Evolutionary conservation across 2,329 filamentous ascomycete genomes (phyloP).

Genomic region (Ophiostoma piceae): DNA sequence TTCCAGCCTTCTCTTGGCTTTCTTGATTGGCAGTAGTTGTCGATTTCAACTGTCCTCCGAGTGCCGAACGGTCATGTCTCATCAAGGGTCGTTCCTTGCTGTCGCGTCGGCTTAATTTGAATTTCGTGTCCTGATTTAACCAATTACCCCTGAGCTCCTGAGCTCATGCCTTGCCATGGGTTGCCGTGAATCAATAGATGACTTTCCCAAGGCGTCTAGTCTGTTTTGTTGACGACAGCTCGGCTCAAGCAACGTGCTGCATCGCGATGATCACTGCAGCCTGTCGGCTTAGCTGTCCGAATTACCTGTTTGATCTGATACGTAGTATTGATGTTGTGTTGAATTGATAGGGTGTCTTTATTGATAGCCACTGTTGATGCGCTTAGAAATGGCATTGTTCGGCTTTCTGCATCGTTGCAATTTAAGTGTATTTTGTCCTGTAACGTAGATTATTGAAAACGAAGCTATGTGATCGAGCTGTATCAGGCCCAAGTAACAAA

Average conservation of each 20-base stretch:
- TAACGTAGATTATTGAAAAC: not conserved
- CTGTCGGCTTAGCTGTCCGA: not conserved
- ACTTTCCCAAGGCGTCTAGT: not conserved
- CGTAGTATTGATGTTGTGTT: not conserved
- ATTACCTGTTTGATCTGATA: not conserved
- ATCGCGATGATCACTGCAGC: not conserved
- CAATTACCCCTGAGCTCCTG: conserved; percentile 5
- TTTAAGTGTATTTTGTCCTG: not conserved
- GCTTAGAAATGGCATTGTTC: not conserved
- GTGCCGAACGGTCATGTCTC: not conserved
- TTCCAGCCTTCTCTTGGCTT: not conserved
- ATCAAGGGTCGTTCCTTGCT: not conserved
- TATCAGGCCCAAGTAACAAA: too few relatives aligned
- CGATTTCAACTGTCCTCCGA: not conserved
- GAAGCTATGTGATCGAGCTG: too few relatives aligned
- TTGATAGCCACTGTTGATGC: not conserved
- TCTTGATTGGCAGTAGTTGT: not conserved
- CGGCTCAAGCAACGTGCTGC: not conserved
- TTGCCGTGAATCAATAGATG: not conserved
- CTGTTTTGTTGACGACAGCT: conserved; percentile 1
- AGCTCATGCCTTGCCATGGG: not conserved
- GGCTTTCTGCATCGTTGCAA: too few relatives aligned
- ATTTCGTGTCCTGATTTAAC: not conserved
- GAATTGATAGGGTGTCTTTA: not conserved
- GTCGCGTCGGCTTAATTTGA: not conserved